phyloP scores from a whole-genome alignment of 306 rosid species.

The Vigna mungo region DNA sequence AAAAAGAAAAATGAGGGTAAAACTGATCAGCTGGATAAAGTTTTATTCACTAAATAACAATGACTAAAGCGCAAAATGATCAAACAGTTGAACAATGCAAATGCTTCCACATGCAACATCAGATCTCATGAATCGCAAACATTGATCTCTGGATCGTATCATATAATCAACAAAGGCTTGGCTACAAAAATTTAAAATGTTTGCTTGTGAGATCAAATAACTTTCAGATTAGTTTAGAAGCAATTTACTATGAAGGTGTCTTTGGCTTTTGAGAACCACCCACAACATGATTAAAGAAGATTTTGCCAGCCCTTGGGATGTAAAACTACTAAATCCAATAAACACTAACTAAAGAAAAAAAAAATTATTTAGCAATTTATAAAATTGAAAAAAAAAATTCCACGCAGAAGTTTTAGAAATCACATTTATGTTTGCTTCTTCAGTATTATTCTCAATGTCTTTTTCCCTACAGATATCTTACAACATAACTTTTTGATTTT shows the following conservation, averaged over 20 bases:
- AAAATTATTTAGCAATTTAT: not conserved
- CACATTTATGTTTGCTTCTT: too few relatives aligned
- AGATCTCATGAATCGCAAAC: conserved; percentile 13
- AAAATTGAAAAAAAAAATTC: not conserved
- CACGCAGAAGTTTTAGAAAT: conserved; percentile 20
- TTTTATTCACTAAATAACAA: not conserved
- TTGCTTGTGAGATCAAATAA: conserved; percentile 5
- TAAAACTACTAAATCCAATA: conserved; percentile 1
- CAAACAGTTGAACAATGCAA: conserved; percentile 19
- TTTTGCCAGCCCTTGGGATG: conserved; percentile 2
- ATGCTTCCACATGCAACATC: conserved; percentile 22
- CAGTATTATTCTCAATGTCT: too few relatives aligned
- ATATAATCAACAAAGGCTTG: not conserved
- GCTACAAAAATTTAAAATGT: conserved; percentile 9
- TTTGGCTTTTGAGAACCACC: conserved; percentile 19
- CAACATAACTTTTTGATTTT: too few relatives aligned
- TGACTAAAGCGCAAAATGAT: conserved; percentile 32
- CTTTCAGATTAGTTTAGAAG: conserved; percentile 10
- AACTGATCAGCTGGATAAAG: conserved; percentile 18
- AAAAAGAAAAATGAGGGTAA: not conserved
- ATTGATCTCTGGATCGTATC: conserved; percentile 10
- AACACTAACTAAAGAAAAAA: not conserved
- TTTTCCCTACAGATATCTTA: too few relatives aligned
- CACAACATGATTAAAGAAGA: conserved; percentile 1
- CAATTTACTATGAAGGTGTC: conserved; percentile 12